Evolutionary conservation across 257 asterid genomes (phyloP), one percentile per base, ranked within the genome.

Genomic region (Solanum sparsipilum): DNA sequence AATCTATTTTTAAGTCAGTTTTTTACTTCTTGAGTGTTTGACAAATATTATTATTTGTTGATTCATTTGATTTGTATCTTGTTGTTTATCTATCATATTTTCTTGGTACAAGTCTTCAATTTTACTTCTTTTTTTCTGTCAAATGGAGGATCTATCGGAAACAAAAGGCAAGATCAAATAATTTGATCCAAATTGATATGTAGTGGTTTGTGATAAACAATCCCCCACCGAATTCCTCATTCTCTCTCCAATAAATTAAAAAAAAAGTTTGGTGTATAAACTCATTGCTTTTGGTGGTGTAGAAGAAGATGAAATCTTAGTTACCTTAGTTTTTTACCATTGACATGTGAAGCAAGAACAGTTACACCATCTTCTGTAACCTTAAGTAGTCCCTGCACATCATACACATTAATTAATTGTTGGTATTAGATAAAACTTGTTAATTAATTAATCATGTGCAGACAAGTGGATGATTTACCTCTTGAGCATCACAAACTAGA

Each of bases 371-470:
- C 95, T n/a, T 93, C 96, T 20, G 86, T 89, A 83, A 92, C 93
- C 93, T 92, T 91, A 31, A 94, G 86, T 89, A 95, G 88, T 67
- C 98, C 98, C 98, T 95, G 90, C 7, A 86, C 86, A 78, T 44
- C 25, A 52, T 44, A 44, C 52, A 44, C 52, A 52, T 52, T 52
- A 52, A 46, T 16, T 52, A 52, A 52, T 52, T 16, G 60, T 6
- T 52, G 23, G 60, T 52, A 52, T 16, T 52, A 52, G 8, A 52
- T 52, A 52, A 52, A 78, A 41, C 13, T 41, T 15, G 31, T 74
- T 35, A 75, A 73, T 25, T 9, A 79, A 44, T 44, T 44, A 44
- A 44, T 44, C 52, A 44, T 38, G 12, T 39, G 11, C 23, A 75
- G 20, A n/a, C 58, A 25, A 29, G n/a, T 23, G 21, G 21, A 38